Percentiles rank a stretch among this genome's conserved stretches.
phyloP scores from a whole-genome alignment of 2,329 filamentous ascomycete genomes.

The Fusarium begoniae region DNA sequence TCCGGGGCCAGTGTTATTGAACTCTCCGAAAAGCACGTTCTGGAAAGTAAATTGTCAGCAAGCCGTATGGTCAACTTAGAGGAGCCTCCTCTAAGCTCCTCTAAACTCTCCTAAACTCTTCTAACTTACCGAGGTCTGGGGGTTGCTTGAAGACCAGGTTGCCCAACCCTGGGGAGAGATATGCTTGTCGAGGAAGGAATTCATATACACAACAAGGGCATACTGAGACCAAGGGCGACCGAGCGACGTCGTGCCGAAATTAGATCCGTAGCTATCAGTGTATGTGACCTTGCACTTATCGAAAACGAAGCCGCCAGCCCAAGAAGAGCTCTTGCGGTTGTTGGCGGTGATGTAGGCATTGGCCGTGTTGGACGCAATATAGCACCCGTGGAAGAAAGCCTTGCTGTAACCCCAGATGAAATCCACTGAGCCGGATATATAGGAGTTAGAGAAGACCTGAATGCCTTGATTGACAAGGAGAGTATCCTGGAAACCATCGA shows the following conservation, averaged over 20 bases:
- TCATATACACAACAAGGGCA: slow-evolving; percentile 58
- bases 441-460: slow-evolving; percentile 56
- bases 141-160: slow-evolving; percentile 67
- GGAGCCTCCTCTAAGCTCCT: background rate
- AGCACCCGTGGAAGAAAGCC: slow-evolving; percentile 50
- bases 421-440: slow-evolving; percentile 43
- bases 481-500: slow-evolving; percentile 61
- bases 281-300: slow-evolving; percentile 45
- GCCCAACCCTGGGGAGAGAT: slow-evolving; percentile 40
- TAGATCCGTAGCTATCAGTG: slow-evolving; percentile 39
- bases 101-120: too few relatives aligned
- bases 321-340: slow-evolving; percentile 42
- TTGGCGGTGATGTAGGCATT: slow-evolving; percentile 47
- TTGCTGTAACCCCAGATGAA: slow-evolving; percentile 46
- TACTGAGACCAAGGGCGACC: slow-evolving; percentile 58
- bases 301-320: slow-evolving; percentile 47
- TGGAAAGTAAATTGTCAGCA: background rate
- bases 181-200: slow-evolving; percentile 55
- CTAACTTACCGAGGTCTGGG: slow-evolving; percentile 54
- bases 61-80: too few relatives aligned
- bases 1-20: slow-evolving; percentile 61
- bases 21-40: slow-evolving; percentile 66
- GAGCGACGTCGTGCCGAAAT: slow-evolving; percentile 52
- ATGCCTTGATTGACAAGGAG: slow-evolving; percentile 57
- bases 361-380: slow-evolving; percentile 49